Evolutionary conservation across 257 asterid genomes (phyloP), one percentile per base, ranked within the genome.

Genomic region (Solanum boliviense): DNA sequence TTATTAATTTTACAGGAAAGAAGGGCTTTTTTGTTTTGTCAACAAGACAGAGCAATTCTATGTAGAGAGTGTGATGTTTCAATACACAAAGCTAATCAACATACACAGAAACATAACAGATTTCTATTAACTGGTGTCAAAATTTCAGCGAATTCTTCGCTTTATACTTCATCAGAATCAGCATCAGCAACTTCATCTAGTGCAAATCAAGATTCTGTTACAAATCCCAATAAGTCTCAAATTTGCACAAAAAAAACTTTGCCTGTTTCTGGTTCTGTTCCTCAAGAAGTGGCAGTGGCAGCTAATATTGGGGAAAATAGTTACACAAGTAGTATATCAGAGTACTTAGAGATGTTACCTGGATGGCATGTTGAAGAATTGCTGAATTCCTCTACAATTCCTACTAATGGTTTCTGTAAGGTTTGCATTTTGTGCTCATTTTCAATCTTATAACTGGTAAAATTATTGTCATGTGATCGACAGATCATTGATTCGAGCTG

Each of bases 361-460:
- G 98, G 98, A 4, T 97, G 98, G 98, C 98, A 92, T 20, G 97
- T 95, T 23, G 99, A 97, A 79, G 98, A 97, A 46, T 91, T 97
- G 73, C 92, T 97, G 60, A 96, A 94, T 87, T 89, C 94, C 20
- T 90, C 98, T 25, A 74, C 93, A 46, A 81, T 81, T 46, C 90
- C 94, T 52, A 70, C 95, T 41, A 32, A 27, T 90, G 89, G 91
- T 90, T 89, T 91, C 90, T 91, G 83, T 73, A 92, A 94, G 98
- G 98, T 96, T 88, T 85, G 94, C 86, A 70, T 87, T 86, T 6
- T 25, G 0, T 39, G 16, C 41, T 46, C 85, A 46, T 82, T 86
- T n/a, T 35, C 32, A 36, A 46, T 68, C 2, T 74, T 82, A 11
- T 46, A 46, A 46, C 20, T 46, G 0, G 2, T 46, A 46, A 46